Conservation (phyloP, 2,329 filamentous ascomycete genomes). For the Thelonectria discophora region DNA sequence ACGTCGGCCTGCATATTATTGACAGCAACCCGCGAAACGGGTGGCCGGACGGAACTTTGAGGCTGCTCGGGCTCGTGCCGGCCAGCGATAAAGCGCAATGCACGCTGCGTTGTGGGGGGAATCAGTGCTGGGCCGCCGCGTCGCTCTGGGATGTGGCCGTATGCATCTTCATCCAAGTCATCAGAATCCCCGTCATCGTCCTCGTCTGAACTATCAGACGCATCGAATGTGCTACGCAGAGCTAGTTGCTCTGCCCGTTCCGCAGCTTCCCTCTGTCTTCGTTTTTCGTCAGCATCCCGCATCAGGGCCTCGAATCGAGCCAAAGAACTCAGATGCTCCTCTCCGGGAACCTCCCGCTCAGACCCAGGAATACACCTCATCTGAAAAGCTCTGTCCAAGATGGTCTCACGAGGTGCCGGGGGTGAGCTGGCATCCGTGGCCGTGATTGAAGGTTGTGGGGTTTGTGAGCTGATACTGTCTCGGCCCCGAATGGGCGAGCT, state of each 20-base stretch:
- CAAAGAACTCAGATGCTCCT: conserved; percentile 71
- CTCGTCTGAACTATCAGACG: conserved; percentile 57
- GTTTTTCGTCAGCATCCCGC: conserved; percentile 65
- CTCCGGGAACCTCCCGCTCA: conserved; percentile 62
- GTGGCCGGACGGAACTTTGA: conserved; percentile 47
- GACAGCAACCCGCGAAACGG: conserved; percentile 44
- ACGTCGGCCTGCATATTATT: conserved; percentile 46
- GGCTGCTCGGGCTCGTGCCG: conserved; percentile 49
- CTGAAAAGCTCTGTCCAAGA: conserved; percentile 73
- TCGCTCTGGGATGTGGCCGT: conserved; percentile 48
- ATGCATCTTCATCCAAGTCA: conserved; percentile 54
- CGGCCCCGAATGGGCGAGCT: conserved; percentile 65
- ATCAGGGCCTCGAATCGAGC: conserved; percentile 73
- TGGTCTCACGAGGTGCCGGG: conserved; percentile 67
- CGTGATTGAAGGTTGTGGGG: conserved; percentile 49
- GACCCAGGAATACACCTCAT: conserved; percentile 70
- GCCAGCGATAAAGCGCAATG: conserved; percentile 60
- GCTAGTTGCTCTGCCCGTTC: conserved; percentile 46
- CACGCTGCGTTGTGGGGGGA: conserved; percentile 57
- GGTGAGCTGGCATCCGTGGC: conserved; percentile 58
- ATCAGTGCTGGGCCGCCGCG: conserved; percentile 48
- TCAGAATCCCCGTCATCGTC: conserved; percentile 50
- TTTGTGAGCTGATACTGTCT: conserved; percentile 63
- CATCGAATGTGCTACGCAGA: conserved; percentile 61
- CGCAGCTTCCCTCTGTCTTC: conserved; percentile 51